These are phyloP conservation scores for Chlorella vulgaris DNA, from an alignment of 139 green algal species.

Conservation along the genomic window DNA sequence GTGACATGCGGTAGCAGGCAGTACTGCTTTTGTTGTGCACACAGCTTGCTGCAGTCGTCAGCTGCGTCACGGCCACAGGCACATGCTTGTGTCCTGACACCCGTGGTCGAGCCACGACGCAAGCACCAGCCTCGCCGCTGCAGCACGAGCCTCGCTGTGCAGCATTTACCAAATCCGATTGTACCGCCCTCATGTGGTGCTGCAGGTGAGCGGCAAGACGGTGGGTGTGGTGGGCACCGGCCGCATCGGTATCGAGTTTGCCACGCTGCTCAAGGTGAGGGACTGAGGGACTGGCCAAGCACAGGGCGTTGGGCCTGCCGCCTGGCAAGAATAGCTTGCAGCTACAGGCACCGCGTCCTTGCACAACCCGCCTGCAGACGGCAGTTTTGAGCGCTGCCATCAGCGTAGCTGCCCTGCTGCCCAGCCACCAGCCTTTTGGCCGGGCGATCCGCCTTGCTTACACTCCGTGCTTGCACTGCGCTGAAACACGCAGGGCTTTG, in stretches of 20 bases:
- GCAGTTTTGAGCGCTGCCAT: too few relatives aligned
- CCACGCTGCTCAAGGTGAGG: conserved; percentile 39
- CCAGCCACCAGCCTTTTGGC: not conserved
- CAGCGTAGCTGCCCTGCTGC: not conserved
- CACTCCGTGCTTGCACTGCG: not conserved
- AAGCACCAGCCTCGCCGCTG: too few relatives aligned
- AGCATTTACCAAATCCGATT: too few relatives aligned
- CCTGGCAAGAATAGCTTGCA: not conserved
- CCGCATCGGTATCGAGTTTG: conserved; percentile 68
- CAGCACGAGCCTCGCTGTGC: too few relatives aligned
- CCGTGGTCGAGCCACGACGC: too few relatives aligned
- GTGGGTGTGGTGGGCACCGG: conserved; percentile 84
- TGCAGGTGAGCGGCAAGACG: conserved; percentile 70
- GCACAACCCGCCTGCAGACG: too few relatives aligned
- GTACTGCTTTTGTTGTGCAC: not conserved
- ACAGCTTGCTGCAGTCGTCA: too few relatives aligned
- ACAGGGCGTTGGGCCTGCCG: too few relatives aligned
- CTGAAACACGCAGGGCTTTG: conserved; percentile 31
- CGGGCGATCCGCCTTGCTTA: not conserved
- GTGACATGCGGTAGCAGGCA: conserved; percentile 20
- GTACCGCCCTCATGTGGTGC: too few relatives aligned
- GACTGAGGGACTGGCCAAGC: not conserved
- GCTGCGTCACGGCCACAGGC: too few relatives aligned
- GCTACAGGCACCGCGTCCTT: not conserved
- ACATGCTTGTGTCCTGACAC: too few relatives aligned